These are phyloP conservation scores for Drosera spatulata DNA, from an alignment of 179 eudicot genomes.

Conservation along the genomic window DNA sequence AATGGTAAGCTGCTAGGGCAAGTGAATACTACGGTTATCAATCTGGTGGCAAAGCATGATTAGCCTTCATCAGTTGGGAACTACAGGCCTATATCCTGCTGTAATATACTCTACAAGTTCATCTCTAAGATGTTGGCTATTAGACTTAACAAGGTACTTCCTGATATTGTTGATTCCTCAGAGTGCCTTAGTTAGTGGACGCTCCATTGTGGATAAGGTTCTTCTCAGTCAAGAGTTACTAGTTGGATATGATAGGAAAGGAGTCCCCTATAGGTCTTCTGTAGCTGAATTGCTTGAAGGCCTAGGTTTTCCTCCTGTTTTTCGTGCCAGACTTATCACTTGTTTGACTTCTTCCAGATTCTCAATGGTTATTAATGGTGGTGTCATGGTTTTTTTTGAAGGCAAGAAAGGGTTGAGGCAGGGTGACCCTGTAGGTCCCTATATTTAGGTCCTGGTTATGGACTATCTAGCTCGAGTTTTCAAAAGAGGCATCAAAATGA, in stretches of 20 bases:
- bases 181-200: neutral
- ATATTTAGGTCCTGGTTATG: neutral
- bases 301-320: neutral
- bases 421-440: neutral
- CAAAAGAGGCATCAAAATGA: too few relatives aligned
- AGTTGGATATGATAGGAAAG: neutral
- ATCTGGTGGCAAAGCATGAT: neutral
- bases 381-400: neutral
- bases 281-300: neutral
- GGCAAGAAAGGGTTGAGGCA: neutral
- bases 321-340: neutral
- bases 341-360: neutral
- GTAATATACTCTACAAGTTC: neutral
- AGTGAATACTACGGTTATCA: neutral
- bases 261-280: neutral
- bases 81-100: neutral
- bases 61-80: neutral
- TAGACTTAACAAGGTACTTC: neutral
- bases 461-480: neutral
- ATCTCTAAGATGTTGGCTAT: neutral
- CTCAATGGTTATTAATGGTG: neutral
- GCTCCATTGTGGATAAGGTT: neutral
- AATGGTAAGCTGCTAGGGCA: too few relatives aligned
- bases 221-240: neutral
- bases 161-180: neutral